Conservation (phyloP, 495 filamentous ascomycete species). For the Elasticomyces elasticus region DNA sequence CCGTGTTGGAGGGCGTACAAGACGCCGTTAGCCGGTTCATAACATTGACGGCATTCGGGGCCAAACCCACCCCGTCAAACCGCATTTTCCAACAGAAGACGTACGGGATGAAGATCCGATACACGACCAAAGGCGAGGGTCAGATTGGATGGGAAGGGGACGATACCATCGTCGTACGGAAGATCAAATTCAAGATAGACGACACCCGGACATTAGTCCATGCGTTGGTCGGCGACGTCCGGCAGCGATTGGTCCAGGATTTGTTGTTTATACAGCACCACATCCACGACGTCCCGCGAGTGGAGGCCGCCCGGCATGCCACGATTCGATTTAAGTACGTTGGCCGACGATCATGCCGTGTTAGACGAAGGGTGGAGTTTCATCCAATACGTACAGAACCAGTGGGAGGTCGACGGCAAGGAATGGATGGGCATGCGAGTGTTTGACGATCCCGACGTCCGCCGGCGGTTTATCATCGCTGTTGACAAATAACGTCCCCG, state of each 20-base stretch:
- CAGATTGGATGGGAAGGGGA: neutral
- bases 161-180: neutral
- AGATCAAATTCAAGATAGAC: neutral
- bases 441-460: neutral
- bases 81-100: neutral
- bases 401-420: slow-evolving; percentile 1
- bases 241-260: slow-evolving; percentile 2
- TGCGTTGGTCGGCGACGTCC: slow-evolving; percentile 3
- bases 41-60: neutral
- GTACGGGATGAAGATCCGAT: slow-evolving; percentile 2
- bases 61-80: neutral
- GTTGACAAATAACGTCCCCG: neutral
- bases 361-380: slow-evolving; percentile 2
- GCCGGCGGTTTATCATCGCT: neutral
- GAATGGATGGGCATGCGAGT: slow-evolving; percentile 3
- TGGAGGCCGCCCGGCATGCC: neutral
- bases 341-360: slow-evolving; percentile 3
- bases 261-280: slow-evolving; percentile 9
- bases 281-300: neutral
- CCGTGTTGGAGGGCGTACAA: neutral
- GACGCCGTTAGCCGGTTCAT: neutral
- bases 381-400: neutral
- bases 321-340: neutral
- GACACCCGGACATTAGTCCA: slow-evolving; percentile 2
- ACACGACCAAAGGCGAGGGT: neutral